These are phyloP conservation scores for Capsicum chinense DNA, from an alignment of 257 asterid species.

Conservation along the genomic window DNA sequence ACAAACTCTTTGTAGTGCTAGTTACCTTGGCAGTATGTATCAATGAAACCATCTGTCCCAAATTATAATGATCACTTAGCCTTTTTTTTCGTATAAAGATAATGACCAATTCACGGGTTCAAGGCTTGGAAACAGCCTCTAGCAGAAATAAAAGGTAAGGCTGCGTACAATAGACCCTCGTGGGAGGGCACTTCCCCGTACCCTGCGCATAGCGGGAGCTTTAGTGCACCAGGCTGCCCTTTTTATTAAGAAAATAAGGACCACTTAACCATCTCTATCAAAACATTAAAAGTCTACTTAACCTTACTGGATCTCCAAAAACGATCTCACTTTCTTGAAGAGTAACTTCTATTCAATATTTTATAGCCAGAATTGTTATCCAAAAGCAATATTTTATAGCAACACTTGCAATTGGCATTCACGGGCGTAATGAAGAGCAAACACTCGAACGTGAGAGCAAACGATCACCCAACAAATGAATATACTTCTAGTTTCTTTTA, in stretches of 20 bases:
- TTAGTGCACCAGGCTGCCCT: too few relatives aligned
- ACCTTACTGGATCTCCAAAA: not conserved
- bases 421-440: not conserved
- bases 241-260: too few relatives aligned
- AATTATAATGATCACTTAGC: not conserved
- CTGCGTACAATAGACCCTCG: too few relatives aligned
- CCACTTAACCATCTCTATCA: not conserved
- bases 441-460: not conserved
- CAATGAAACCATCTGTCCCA: not conserved
- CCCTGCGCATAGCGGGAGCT: too few relatives aligned
- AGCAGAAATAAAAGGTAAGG: too few relatives aligned
- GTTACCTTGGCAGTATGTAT: not conserved
- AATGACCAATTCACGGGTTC: not conserved
- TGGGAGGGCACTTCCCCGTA: too few relatives aligned
- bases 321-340: not conserved
- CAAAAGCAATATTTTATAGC: not conserved
- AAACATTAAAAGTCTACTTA: not conserved
- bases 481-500: not conserved
- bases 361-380: not conserved
- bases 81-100: not conserved
- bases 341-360: conserved; percentile 8
- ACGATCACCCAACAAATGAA: not conserved
- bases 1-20: conserved; percentile 12
- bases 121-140: too few relatives aligned
- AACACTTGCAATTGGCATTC: not conserved